Conservation (phyloP, 768 basidiomycete genomes). For the Pleurotus eryngii region DNA sequence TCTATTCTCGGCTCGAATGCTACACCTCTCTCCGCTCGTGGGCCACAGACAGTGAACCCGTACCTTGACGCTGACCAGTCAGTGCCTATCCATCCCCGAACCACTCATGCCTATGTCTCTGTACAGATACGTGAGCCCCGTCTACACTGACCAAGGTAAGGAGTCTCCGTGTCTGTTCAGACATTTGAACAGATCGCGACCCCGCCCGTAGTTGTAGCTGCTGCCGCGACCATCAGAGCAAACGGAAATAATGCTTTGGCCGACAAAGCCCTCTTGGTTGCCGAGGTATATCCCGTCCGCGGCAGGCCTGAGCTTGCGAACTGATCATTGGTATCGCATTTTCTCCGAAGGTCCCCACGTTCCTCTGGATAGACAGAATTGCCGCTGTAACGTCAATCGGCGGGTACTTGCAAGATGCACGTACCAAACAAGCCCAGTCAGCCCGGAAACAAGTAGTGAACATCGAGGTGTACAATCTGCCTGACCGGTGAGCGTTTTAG, state of each 20-base stretch:
- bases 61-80: conserved; percentile 4
- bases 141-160: conserved; percentile 1
- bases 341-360: conserved; percentile 14
- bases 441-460: conserved; percentile 23
- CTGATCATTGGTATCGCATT: background rate
- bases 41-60: conserved; percentile 1
- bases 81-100: background rate
- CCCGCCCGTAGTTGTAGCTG: background rate
- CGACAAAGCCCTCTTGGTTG: conserved; percentile 4
- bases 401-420: conserved; percentile 6
- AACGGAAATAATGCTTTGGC: background rate
- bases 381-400: conserved; percentile 4
- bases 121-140: conserved; percentile 2
- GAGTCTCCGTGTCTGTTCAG: too few relatives aligned
- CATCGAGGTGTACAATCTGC: conserved; percentile 30
- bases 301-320: background rate
- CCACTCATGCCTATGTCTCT: background rate
- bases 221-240: background rate
- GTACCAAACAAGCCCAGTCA: background rate
- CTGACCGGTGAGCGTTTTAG: conserved; percentile 15
- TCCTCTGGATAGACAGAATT: conserved; percentile 16
- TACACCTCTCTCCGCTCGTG: background rate
- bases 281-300: background rate
- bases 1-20: background rate
- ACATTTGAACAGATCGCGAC: too few relatives aligned